These are phyloP conservation scores for Ogataea salicorniae DNA, from an alignment of 805 yeast genomes.

Conservation along the genomic window DNA sequence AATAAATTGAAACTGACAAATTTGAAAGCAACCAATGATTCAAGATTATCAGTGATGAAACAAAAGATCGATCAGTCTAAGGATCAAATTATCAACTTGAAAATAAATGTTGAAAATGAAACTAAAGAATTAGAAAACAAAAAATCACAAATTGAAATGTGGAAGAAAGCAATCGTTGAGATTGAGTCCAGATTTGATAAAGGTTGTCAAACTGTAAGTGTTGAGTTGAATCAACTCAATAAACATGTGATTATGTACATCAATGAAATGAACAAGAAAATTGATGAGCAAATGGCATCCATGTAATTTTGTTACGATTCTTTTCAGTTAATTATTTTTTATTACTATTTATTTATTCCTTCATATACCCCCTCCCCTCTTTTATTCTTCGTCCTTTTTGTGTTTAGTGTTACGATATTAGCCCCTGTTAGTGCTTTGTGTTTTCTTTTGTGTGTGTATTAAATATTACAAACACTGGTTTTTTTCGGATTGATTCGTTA, in stretches of 20 bases:
- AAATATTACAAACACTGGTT: not conserved
- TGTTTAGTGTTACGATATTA: not conserved
- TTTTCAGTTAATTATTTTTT: not conserved
- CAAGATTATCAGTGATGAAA: conserved; percentile 39
- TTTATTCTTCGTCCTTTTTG: not conserved
- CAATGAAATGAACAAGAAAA: conserved; percentile 41
- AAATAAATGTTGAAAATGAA: conserved; percentile 42
- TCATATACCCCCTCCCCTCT: conserved; percentile 9
- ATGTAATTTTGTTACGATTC: not conserved
- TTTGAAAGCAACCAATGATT: conserved; percentile 38
- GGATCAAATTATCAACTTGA: conserved; percentile 41
- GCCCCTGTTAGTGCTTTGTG: too few species aligned
- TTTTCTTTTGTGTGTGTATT: not conserved
- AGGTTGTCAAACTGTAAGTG: conserved; percentile 49
- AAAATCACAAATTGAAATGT: conserved; percentile 33
- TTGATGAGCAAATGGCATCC: conserved; percentile 6
- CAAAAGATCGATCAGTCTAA: conserved; percentile 40
- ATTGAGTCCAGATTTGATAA: conserved; percentile 38
- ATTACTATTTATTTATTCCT: not conserved
- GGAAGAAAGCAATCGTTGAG: conserved; percentile 26
- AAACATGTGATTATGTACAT: conserved; percentile 51
- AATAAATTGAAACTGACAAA: conserved; percentile 44
- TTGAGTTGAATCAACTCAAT: conserved; percentile 50
- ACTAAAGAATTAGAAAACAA: conserved; percentile 46
- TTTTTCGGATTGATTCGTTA: too few species aligned